Evolutionary conservation across 1,139 yeast species (phyloP), one percentile per base, ranked within the genome.

Genomic region (Nadsonia starkeyi-henricii): DNA sequence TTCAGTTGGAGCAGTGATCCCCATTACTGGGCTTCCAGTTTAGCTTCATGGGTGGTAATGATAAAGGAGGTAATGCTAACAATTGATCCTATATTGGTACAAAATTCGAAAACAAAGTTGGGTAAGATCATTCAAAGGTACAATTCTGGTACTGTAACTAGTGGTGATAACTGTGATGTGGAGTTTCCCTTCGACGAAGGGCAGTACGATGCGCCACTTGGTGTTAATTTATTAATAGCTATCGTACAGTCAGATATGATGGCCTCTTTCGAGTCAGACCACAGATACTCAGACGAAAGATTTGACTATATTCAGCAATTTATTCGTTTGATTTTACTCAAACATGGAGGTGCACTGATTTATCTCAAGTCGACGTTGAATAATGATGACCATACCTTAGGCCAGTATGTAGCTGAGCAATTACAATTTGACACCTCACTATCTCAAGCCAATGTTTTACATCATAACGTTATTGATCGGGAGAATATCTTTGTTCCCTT

Each of bases 231-330:
- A 17, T 39, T 62, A 44, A 51, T 64, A 3, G 57, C 58, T 20
- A 56, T 58, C 1, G 55, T 59, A 39, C 64, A 61, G 7, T 50
- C 55, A 13, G 62, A 58, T 37, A 43, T 50, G 43, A 45, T 51
- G 45, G 30, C 42, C 18, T 2, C 43, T 1, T 28, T 42, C 2
- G 51, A 49, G 15, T 45, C 48, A 36, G 49, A 48, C 13, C 47
- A 48, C 5, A 33, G 45, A 20, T 44, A 51, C 28, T 50, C 57
- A 2, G 64, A 63, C 44, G 62, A 60, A 18, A 50, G 53, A 1
- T 47, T 72, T 30, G 79, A 75, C 50, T 67, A 58, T 48, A 57
- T 71, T 2, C 86, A 82, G 57, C 84, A 81, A 55, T 57, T 69
- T 44, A 54, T 79, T 30, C 68, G 94, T 41, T 62, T 72, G 9